These are phyloP conservation scores for Fusarium ambrosium DNA, from an alignment of 2,329 filamentous ascomycete species.

Conservation along the genomic window DNA sequence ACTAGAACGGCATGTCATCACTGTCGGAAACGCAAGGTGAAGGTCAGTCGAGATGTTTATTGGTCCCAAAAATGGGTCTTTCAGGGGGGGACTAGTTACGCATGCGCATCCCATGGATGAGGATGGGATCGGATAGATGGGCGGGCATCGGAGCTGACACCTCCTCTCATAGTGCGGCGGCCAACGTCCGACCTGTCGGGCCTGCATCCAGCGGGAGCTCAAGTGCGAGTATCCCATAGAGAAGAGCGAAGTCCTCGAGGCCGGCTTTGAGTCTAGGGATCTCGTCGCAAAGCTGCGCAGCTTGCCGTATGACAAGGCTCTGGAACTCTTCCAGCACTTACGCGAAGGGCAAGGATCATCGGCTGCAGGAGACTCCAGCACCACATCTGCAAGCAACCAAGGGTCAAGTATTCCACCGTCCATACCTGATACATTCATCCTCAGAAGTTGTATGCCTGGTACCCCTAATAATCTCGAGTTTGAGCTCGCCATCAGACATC, in stretches of 20 bases:
- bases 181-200: neutral
- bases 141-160: neutral
- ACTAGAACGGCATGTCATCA: neutral
- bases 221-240: slow-evolving; percentile 2
- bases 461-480: slow-evolving; percentile 9
- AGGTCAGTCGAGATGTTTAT: neutral
- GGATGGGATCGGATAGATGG: neutral
- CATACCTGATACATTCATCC: neutral
- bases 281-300: neutral
- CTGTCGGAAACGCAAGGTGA: slow-evolving; percentile 1
- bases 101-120: neutral
- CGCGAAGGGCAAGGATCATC: neutral
- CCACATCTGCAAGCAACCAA: neutral
- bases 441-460: slow-evolving; percentile 1
- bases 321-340: neutral
- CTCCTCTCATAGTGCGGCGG: neutral
- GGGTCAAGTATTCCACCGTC: neutral
- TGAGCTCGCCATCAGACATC: slow-evolving; percentile 9
- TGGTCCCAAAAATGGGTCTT: neutral
- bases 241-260: neutral
- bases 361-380: neutral
- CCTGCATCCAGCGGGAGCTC: neutral
- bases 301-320: neutral
- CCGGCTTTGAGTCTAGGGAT: neutral
- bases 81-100: neutral